Evolutionary conservation across 139 green algal genomes (phyloP), one percentile per base, ranked within the genome.

Genomic region (Chlamydomonas applanata): DNA sequence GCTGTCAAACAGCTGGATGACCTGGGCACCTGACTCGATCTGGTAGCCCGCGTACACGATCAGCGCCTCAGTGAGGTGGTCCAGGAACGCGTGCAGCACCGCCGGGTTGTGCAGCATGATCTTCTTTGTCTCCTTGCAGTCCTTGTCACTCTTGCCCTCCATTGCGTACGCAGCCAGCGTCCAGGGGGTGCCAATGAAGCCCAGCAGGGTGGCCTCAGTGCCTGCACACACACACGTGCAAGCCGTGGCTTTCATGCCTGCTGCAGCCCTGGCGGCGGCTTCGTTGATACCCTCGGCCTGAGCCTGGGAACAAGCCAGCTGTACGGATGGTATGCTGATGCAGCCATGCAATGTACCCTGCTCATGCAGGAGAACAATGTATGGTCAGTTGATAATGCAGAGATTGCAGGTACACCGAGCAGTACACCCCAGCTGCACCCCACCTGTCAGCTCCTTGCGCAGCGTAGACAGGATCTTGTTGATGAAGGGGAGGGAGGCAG

Each of bases 1-100:
- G 1, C 89, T 97, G 87, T 99, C 96, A 82, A 99, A 99, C 34
- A 99, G 77, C 88, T 99, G 95, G 64, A 99, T 88, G 1, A 98
- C 85, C 86, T 93, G 89, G 11, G 94, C 95, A 17, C 95, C 95
- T 36, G 81, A 88, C 63, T 97, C 90, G 46, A 99, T 98, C 81
- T 99, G 96, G 78, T 98, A 95, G 71, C 80, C 85, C 4, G 87
- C 86, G 75, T 99, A 99, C 19, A 72, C 75, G 59, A 90, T 87
- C 4, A 99, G 79, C 19, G 89, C 85, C 16, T 96, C 84, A 1
- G 96, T 91, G 14, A 99, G 77, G 77, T 97, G 92, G 11, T 88
- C 76, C 77, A 99, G 89, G 36, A 98, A 80, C 0, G 82, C 83
- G 81, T 98, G 94, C 79, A 99, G 86, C 36, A 97, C 35, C 63